phyloP scores from a whole-genome alignment of 139 green algal species.

The Chlorella ohadii region DNA sequence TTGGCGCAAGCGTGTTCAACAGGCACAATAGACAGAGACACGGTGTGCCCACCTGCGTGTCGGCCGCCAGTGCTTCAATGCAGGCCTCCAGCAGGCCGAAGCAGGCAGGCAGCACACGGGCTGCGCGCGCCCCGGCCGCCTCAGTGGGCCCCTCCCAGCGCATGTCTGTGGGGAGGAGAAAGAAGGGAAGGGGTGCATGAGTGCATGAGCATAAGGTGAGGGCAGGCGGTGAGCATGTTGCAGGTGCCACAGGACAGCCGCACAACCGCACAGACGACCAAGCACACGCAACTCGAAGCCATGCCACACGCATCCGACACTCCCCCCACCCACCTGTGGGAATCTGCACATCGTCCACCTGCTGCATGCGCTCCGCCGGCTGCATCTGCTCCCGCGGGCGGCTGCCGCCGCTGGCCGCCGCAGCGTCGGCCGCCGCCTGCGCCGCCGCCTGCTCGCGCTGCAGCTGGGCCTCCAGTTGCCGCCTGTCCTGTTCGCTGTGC shows the following conservation, averaged over 20 bases:
- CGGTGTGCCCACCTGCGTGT: slow-evolving; percentile 31
- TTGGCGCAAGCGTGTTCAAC: too few species aligned
- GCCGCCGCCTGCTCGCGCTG: background rate
- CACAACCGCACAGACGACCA: background rate
- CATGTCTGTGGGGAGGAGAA: slow-evolving; percentile 10
- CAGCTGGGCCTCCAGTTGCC: slow-evolving; percentile 31
- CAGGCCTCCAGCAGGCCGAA: slow-evolving; percentile 59
- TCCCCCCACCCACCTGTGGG: slow-evolving; percentile 10
- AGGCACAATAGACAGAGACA: too few species aligned
- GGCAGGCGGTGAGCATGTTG: too few species aligned
- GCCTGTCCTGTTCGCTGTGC: slow-evolving; percentile 18
- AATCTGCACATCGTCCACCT: background rate
- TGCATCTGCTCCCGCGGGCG: background rate
- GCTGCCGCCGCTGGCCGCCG: too few species aligned
- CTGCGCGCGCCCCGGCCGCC: slow-evolving; percentile 47
- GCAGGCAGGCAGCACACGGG: slow-evolving; percentile 54
- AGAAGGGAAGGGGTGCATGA: too few species aligned
- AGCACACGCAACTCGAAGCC: too few species aligned
- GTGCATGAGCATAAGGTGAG: background rate
- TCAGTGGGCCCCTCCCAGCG: slow-evolving; percentile 19
- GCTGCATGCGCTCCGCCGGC: background rate
- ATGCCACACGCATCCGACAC: too few species aligned
- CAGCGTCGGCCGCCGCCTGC: background rate
- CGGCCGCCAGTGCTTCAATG: slow-evolving; percentile 56
- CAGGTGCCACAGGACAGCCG: too few species aligned